Base-by-base conservation (phyloP, 225 moss, liverwort and hornwort genomes). In the Pleurozium schreberi region DNA sequence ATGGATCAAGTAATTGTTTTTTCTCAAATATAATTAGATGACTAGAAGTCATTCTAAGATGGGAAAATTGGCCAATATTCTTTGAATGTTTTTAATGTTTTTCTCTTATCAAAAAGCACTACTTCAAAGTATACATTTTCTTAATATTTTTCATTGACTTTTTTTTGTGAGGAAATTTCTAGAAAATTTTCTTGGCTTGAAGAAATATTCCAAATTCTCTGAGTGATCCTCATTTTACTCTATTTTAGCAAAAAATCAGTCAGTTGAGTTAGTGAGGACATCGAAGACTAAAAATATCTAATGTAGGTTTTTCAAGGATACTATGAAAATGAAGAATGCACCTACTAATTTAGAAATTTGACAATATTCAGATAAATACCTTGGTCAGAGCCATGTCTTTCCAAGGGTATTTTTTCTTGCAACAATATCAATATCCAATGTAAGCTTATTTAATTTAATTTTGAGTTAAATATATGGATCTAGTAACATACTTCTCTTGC, bases 401-500 rank as follows among this genome's bases (percentile, higher is more conserved):
- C 3, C 5, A 80, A 80, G 2, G 19, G 19, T 60, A 20, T 8
- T 30, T 28, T 5, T n/a, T 59, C 28, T 30, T 40, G 4, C 6
- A 79, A 18, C 6, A 61, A 13, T 6, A 1, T 10, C 36, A 42
- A 12, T 36, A 3, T 28, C 60, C 2, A 18, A 14, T 30, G 25
- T 26, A 17, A 58, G 38, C 1, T 26, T n/a, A 22, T 82, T 45
- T 28, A 33, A 68, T 78, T 60, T 36, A 33, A 60, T 78, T 60
- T 59, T 2, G 34, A 60, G 0, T 55, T 78, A 25, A 23, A 9
- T 34, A 12, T 13, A 28, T 60, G 12, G 5, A 87, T 77, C 22
- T 85, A 55, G 27, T 36, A 57, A 18, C 18, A 28, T 84, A 89
- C 89, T 90, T 90, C 67, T 90, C 59, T 87, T 90, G 88, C 90